Evolutionary conservation across 768 basidiomycete genomes (phyloP).

Genomic region (Tricholoma flavovirens): DNA sequence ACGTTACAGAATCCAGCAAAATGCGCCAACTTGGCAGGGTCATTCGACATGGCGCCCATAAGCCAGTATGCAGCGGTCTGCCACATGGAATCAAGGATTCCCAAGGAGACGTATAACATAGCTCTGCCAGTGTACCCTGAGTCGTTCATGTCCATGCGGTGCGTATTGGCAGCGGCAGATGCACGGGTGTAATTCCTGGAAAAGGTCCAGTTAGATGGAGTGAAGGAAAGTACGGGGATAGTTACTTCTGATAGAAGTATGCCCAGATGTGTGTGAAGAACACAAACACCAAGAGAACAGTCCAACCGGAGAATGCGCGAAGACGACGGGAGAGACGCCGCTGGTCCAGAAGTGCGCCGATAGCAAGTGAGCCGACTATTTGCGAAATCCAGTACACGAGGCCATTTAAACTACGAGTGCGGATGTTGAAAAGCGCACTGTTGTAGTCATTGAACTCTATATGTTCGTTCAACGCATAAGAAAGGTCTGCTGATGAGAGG

Average conservation of each 20-base stretch:
- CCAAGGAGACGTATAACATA: conserved; percentile 66
- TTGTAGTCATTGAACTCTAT: conserved; percentile 79
- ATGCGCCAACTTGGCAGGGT: conserved; percentile 39
- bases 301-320: conserved; percentile 71
- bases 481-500: neutral
- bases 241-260: conserved; percentile 67
- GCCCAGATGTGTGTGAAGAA: conserved; percentile 72
- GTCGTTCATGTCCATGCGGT: conserved; percentile 58
- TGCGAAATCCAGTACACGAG: conserved; percentile 78
- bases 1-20: conserved; percentile 79
- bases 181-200: conserved; percentile 54
- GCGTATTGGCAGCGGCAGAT: conserved; percentile 31
- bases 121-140: conserved; percentile 47
- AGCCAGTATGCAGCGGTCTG: conserved; percentile 81
- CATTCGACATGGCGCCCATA: conserved; percentile 18
- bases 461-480: neutral
- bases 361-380: conserved; percentile 66
- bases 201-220: neutral
- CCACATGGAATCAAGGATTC: conserved; percentile 79
- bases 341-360: conserved; percentile 65
- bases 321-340: conserved; percentile 49
- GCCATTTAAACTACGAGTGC: conserved; percentile 70
- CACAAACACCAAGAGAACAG: conserved; percentile 53
- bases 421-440: conserved; percentile 74
- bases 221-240: neutral